These are phyloP conservation scores for Saussurea involucrata DNA, from an alignment of 129 eudicot species.

Conservation along the genomic window DNA sequence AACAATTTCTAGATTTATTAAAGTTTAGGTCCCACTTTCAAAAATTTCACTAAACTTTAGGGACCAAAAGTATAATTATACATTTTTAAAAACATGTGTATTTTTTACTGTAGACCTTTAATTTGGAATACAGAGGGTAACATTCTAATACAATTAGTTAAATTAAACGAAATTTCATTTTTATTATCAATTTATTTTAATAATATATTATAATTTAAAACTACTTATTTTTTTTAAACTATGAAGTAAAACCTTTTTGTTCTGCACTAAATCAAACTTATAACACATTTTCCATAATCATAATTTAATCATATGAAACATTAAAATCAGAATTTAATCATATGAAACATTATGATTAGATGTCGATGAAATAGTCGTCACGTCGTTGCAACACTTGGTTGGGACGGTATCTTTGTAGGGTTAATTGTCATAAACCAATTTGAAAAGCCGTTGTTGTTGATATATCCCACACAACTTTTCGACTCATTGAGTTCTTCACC, in stretches of 20 bases:
- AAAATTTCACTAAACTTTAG: no score
- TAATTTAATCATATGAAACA: no score
- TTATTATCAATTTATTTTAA: not conserved
- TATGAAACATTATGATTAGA: not conserved
- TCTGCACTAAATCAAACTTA: not conserved
- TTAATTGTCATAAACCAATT: not conserved
- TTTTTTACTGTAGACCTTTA: no score
- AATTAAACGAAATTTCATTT: not conserved
- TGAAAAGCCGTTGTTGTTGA: not conserved
- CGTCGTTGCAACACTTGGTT: not conserved
- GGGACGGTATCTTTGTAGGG: not conserved
- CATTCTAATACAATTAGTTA: no score
- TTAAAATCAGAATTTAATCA: not conserved
- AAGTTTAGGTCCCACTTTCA: no score
- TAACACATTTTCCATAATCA: not conserved
- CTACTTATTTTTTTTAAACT: not conserved
- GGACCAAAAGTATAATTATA: no score
- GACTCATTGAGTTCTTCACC: not conserved
- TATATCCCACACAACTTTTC: not conserved
- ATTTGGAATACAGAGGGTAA: no score
- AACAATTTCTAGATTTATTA: no score
- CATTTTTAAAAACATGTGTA: no score
- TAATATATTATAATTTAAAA: no score
- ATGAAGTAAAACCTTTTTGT: no score
- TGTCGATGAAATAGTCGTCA: not conserved